These are phyloP conservation scores for Aphanomyces stellatus DNA, from an alignment of 352 stramenopile species.

Conservation along the genomic window DNA sequence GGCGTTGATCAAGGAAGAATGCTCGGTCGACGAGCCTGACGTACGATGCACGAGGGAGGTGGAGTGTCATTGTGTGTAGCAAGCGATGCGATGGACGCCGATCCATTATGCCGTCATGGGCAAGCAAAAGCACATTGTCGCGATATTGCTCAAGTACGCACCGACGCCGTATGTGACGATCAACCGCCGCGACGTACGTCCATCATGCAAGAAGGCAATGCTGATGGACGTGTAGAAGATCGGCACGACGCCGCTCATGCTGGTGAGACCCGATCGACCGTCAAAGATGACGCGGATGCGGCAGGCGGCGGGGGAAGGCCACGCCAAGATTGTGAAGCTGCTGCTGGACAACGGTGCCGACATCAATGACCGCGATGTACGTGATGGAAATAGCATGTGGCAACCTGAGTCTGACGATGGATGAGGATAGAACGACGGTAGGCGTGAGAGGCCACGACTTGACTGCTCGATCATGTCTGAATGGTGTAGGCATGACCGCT, in stretches of 20 bases:
- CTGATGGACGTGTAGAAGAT: constrained; percentile 35
- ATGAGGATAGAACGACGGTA: not conserved
- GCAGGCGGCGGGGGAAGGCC: constrained; percentile 67
- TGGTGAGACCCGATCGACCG: too few species aligned
- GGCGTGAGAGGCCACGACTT: not conserved
- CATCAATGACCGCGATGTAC: constrained; percentile 71
- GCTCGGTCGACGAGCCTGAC: constrained; percentile 66
- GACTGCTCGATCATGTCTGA: not conserved
- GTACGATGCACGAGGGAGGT: constrained; percentile 24
- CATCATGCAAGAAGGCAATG: not conserved
- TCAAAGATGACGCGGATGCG: not conserved
- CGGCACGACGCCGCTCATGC: constrained; percentile 67
- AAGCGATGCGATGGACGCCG: constrained; percentile 74
- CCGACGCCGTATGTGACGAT: constrained; percentile 68
- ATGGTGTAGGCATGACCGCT: constrained; percentile 54
- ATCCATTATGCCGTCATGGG: constrained; percentile 74
- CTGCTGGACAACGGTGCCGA: constrained; percentile 64
- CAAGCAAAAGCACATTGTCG: constrained; percentile 43
- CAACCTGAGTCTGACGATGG: too few species aligned
- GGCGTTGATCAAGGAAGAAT: constrained; percentile 61
- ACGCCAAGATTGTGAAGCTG: constrained; percentile 42
- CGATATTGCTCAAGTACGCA: constrained; percentile 51
- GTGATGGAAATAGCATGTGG: too few species aligned
- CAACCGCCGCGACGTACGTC: constrained; percentile 63
- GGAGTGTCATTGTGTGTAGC: constrained; percentile 22